Base-by-base conservation (phyloP, 331 rosid genomes). In the Phaseolus coccineus region DNA sequence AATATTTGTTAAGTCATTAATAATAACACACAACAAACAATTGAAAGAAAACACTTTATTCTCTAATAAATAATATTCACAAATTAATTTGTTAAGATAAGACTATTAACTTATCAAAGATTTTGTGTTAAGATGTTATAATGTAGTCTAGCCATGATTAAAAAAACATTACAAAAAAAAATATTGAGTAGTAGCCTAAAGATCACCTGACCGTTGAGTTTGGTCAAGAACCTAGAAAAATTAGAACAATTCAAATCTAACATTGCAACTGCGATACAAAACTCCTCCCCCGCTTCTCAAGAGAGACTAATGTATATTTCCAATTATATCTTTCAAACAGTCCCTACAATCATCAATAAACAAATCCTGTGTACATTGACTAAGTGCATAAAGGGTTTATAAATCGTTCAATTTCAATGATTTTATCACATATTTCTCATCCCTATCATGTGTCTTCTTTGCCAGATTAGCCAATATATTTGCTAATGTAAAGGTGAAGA, bases 331-430 rank as follows among this genome's bases (percentile, higher is more conserved):
- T 15, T 0, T 2, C 6, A 88, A 50, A 40, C 88, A 82, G 3
- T 6, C 22, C 19, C 13, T 6, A 52, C 91, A 90, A 8, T 64
- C 80, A 0, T 10, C 28, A 0, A 14, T 19, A 8, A 73, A 51
- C 63, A 90, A 51, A 61, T 90, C 90, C 16, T 55, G 80, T 14
- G 92, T 87, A 65, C 92, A 83, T 48, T 87, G 79, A 74, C 46
- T 70, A 25, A 58, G 70, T 25, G 12, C 3, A 30, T 74, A 74
- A 10, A 74, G 56, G 1, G 3, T 71, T 3, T 33, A 55, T 24
- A 31, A 15, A 14, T 0, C 72, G 7, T 22, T 37, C 11, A 74
- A 2, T 1, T 24, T 6, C 2, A 0, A 9, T 24, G 51, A 13
- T 3, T 33, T 30, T 3, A 81, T 42, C 4, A 61, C 82, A 15